These are phyloP conservation scores for Chlorella sp. DNA, from an alignment of 139 green algal genomes.

Conservation along the genomic window DNA sequence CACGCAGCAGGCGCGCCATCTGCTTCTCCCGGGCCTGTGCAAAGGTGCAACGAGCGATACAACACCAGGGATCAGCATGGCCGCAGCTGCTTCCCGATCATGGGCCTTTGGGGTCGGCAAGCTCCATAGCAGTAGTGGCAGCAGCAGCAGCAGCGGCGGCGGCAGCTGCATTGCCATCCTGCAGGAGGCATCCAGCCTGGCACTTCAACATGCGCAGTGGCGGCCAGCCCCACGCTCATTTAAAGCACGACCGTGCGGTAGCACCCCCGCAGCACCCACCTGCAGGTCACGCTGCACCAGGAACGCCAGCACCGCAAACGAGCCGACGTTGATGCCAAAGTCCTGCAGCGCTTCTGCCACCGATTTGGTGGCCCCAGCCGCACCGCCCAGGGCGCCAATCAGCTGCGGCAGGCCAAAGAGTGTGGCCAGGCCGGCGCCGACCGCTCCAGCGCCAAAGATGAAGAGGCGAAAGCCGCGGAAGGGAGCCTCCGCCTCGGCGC, in stretches of 20 bases:
- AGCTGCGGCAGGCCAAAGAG: slow-evolving; percentile 70
- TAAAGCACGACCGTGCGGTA: neutral
- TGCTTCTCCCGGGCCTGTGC: slow-evolving; percentile 72
- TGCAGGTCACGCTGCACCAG: slow-evolving; percentile 52
- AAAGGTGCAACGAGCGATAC: neutral
- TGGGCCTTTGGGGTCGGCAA: no score
- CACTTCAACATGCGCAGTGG: no score
- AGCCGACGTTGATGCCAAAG: slow-evolving; percentile 74
- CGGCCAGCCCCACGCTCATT: neutral
- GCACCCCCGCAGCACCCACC: neutral
- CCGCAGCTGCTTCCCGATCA: no score
- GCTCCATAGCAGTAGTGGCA: neutral
- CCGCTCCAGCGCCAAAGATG: slow-evolving; percentile 68
- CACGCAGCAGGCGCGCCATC: slow-evolving; percentile 69
- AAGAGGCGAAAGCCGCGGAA: slow-evolving; percentile 73
- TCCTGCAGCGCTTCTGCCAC: slow-evolving; percentile 64
- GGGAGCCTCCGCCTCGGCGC: slow-evolving; percentile 72
- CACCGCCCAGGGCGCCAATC: slow-evolving; percentile 62
- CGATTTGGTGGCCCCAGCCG: slow-evolving; percentile 53
- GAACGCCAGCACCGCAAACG: slow-evolving; percentile 51
- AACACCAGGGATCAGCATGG: neutral
- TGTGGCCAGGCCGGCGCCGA: slow-evolving; percentile 60
- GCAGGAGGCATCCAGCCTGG: no score
- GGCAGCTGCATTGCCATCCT: no score
- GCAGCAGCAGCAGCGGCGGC: neutral